These are phyloP conservation scores for Nymphaea colorata DNA, from an alignment of 164 flowering plant species.

Conservation along the genomic window DNA sequence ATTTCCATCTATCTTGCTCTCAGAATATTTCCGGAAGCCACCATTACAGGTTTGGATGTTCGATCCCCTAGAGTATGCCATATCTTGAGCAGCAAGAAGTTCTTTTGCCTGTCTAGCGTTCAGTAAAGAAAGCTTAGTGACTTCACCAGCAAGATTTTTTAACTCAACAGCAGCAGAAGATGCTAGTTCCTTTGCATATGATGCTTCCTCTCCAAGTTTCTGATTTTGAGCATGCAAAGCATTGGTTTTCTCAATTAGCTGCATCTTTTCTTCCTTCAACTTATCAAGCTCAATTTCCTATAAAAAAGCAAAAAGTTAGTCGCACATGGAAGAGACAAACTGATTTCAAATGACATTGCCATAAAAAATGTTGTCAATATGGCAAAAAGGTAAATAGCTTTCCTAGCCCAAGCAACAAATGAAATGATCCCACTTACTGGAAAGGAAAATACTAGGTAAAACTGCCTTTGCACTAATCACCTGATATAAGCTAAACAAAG, in stretches of 20 bases:
- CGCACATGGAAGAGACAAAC: background rate
- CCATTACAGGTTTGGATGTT: slow-evolving; percentile 32
- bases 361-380: too few relatives aligned
- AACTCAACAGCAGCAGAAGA: slow-evolving; percentile 99
- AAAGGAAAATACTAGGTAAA: background rate
- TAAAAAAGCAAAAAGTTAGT: slow-evolving; percentile 1
- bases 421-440: background rate
- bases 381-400: too few relatives aligned
- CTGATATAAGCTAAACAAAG: too few relatives aligned
- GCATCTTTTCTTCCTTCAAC: slow-evolving; percentile 61
- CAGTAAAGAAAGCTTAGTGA: slow-evolving; percentile 78
- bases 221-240: slow-evolving; percentile 83
- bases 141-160: slow-evolving; percentile 89
- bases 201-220: slow-evolving; percentile 90
- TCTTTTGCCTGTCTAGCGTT: slow-evolving; percentile 82
- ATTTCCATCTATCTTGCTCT: slow-evolving; percentile 29
- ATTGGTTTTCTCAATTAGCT: slow-evolving; percentile 69
- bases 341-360: background rate
- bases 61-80: slow-evolving; percentile 36
- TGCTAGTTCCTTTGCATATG: slow-evolving; percentile 95
- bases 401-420: background rate
- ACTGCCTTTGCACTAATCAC: too few relatives aligned
- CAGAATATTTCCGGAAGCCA: slow-evolving; percentile 37
- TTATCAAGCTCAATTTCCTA: slow-evolving; percentile 88
- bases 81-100: slow-evolving; percentile 53